Evolutionary conservation across 345 rosid genomes (phyloP), one percentile per base, ranked within the genome.

Genomic region (Toxicodendron radicans): DNA sequence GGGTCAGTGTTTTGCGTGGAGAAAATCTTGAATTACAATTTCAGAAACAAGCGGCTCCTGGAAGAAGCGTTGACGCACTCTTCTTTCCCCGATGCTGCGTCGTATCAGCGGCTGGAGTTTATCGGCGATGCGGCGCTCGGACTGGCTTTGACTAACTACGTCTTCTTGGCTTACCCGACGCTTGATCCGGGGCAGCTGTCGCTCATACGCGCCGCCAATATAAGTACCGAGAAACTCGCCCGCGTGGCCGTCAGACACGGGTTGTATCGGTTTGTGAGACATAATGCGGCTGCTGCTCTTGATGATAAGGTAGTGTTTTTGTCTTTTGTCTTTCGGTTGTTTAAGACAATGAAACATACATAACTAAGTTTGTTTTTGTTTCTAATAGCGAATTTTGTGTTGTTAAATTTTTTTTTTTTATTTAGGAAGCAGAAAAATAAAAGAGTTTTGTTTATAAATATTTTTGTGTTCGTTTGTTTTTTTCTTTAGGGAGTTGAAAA

Each of bases 191-290:
- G 91, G 0, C 75, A 76, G 61, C 74, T 94, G 43, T 80, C 98
- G 45, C 75, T 66, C 12, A 57, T 94, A 35, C 87, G 96, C 41
- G 79, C 96, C 20, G 92, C 90, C 48, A 92, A 89, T 59, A 77
- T 86, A 12, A 88, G 94, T 45, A 94, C 88, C 3, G 98, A 94
- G 87, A 94, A 92, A 65, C 86, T 94, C 52, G 94, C 98, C 11
- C 96, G 96, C 27, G 90, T 88, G 33, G 87, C 97, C 32, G 66
- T 90, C 67, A 82, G 61, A 12, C 92, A 82, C 24, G 79, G 84
- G 0, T 83, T 94, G 10, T 88, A 85, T 51, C 33, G 30, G 6
- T 84, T 79, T 51, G 68, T 91, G 16, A 78, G 88, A 17, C 90
- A 79, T 76, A 87, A 79, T 67, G 78, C 83, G 46, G 27, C 83